A percentile compares a stretch with the other conserved stretches of the same genome.
phyloP scores from a whole-genome alignment of 75 land plant genomes.

The Sequoia sempervirens region DNA sequence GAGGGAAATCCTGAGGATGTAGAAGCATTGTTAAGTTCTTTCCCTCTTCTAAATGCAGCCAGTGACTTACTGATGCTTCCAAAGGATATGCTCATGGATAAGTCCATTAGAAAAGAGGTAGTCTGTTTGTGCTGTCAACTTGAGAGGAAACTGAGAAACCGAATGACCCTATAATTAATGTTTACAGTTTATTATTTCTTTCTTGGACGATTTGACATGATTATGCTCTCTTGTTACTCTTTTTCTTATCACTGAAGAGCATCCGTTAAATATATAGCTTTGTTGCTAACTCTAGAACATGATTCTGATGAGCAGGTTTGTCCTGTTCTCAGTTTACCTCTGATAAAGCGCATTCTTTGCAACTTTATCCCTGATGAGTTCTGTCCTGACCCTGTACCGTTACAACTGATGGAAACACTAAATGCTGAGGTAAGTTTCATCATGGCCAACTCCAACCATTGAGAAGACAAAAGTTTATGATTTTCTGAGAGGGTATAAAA shows the following conservation, averaged over 20 bases:
- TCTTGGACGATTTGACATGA: background rate
- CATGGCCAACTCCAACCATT: background rate
- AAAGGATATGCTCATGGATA: constrained; percentile 91
- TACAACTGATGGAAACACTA: constrained; percentile 51
- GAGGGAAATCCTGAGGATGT: constrained; percentile 30
- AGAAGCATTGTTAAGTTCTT: constrained; percentile 37
- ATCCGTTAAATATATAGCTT: background rate
- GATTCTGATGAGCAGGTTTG: constrained; percentile 58
- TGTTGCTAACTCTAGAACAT: background rate
- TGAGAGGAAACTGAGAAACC: background rate
- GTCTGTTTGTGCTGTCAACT: background rate
- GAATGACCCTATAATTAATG: background rate
- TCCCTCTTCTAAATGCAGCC: constrained; percentile 66
- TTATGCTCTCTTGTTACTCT: background rate
- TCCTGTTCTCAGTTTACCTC: constrained; percentile 62
- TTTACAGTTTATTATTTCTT: background rate
- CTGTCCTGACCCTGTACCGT: constrained; percentile 89
- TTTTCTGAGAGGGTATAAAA: background rate
- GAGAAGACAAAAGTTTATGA: background rate
- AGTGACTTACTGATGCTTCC: constrained; percentile 97
- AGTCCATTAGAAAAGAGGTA: constrained; percentile 81
- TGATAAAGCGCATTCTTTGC: constrained; percentile 71
- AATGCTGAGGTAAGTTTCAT: constrained; percentile 64
- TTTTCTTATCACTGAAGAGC: background rate
- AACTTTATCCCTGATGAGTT: constrained; percentile 93